These are phyloP conservation scores for Suillus hirtellus DNA, from an alignment of 768 basidiomycete species.

Conservation along the genomic window DNA sequence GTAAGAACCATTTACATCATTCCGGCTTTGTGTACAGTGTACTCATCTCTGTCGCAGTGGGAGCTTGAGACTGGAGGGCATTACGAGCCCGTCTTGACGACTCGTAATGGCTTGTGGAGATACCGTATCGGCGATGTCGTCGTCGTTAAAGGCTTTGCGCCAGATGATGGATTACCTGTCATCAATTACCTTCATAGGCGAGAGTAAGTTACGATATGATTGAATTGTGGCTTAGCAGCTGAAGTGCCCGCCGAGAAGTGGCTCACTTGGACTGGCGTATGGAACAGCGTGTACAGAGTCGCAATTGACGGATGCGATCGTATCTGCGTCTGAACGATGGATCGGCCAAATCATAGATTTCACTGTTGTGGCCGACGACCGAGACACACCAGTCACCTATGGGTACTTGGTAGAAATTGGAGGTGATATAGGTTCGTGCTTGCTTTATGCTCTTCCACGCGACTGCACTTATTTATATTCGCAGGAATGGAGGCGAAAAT, in stretches of 20 bases:
- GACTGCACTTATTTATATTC: background rate
- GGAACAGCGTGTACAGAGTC: slow-evolving; percentile 4
- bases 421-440: slow-evolving; percentile 1
- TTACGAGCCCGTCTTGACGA: slow-evolving; percentile 14
- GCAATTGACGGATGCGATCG: slow-evolving; percentile 3
- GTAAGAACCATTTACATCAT: background rate
- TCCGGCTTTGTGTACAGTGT: no score
- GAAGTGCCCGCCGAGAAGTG: slow-evolving; percentile 6
- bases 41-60: slow-evolving; percentile 2
- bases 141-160: slow-evolving; percentile 12
- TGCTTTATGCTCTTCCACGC: background rate
- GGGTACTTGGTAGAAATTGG: slow-evolving; percentile 13
- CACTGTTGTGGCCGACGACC: slow-evolving; percentile 8
- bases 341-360: slow-evolving; percentile 11
- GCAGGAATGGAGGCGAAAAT: background rate
- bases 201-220: slow-evolving; percentile 5
- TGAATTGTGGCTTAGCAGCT: background rate
- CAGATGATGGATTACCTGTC: slow-evolving; percentile 13
- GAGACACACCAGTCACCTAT: background rate
- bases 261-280: slow-evolving; percentile 8
- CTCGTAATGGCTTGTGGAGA: slow-evolving; percentile 14
- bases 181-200: slow-evolving; percentile 4
- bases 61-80: slow-evolving; percentile 9
- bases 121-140: slow-evolving; percentile 14
- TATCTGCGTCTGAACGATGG: slow-evolving; percentile 1